Conservation (phyloP, 140 eudicot species). For the Ambrosia hybrid region DNA sequence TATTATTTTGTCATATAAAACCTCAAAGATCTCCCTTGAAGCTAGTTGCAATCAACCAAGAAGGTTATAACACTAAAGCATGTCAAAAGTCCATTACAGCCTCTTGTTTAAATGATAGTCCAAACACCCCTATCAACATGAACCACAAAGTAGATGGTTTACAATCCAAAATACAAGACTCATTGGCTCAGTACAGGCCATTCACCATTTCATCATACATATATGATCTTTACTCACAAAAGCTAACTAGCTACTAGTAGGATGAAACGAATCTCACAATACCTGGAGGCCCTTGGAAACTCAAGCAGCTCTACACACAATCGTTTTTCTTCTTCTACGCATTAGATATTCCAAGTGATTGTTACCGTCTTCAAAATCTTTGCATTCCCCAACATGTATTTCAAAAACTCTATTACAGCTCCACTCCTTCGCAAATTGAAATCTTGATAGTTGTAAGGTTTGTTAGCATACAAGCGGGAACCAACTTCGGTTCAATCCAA, state of each 20-base stretch:
- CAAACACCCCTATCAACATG: too few species aligned
- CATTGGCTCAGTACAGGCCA: too few species aligned
- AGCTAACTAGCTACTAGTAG: background rate
- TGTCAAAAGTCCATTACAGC: too few species aligned
- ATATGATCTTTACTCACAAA: too few species aligned
- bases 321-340: background rate
- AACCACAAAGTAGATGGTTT: too few species aligned
- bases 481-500: background rate
- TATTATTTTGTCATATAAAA: too few species aligned
- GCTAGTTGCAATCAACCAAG: too few species aligned
- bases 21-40: too few species aligned
- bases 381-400: constrained; percentile 1
- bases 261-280: background rate
- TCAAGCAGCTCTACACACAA: background rate
- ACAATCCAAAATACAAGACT: too few species aligned
- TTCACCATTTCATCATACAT: too few species aligned
- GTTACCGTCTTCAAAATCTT: constrained; percentile 7
- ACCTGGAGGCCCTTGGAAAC: constrained; percentile 11
- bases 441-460: constrained; percentile 6
- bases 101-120: too few species aligned
- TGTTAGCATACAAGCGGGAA: constrained; percentile 12
- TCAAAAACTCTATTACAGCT: background rate
- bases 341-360: background rate
- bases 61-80: too few species aligned
- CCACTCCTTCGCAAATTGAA: background rate